Evolutionary conservation across 257 asterid genomes (phyloP), one percentile per base, ranked within the genome.

Genomic region (Haberlea rhodopensis): DNA sequence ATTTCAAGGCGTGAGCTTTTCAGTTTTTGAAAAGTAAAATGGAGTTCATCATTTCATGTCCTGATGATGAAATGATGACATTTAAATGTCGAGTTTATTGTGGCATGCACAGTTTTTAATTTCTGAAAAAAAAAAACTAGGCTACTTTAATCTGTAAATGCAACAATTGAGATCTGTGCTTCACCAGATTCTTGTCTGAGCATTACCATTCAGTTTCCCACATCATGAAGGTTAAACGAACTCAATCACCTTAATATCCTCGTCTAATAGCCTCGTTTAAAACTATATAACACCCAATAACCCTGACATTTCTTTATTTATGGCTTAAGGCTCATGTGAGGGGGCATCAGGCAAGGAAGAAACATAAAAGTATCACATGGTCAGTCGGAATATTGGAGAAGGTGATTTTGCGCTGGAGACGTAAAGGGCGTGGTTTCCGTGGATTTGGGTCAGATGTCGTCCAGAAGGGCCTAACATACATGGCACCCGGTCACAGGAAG

Each of bases 321-420:
- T 78, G 73, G 72, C 62, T 3, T 5, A 65, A 91, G 98, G 98
- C 98, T 78, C 98, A 87, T 84, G 90, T 92, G 34, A 87, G 98
- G 81, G 98, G 98, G 34, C 97, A 92, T 74, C 98, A 92, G 74
- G 98, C 66, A 21, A 89, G 98, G 84, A 89, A 85, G 70, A 92
- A 87, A 60, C 84, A 89, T 76, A 92, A 89, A 71, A 79, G 92
- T 40, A 80, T 92, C 62, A 73, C 77, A 67, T 92, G 98, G 98
- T 85, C 97, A 0, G 98, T 92, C 59, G 96, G 97, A 67, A 87
- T 92, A 65, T 69, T 89, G 72, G 98, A 89, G 81, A 92, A 89
- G 82, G 91, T 87, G 73, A 89, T 92, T 51, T 73, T 89, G 85
- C 87, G 98, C 45, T 89, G 97, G 98, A 89, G 98, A 60, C 86